Conservation (phyloP, 768 basidiomycete genomes). For the Asterophora lycoperdoides region DNA sequence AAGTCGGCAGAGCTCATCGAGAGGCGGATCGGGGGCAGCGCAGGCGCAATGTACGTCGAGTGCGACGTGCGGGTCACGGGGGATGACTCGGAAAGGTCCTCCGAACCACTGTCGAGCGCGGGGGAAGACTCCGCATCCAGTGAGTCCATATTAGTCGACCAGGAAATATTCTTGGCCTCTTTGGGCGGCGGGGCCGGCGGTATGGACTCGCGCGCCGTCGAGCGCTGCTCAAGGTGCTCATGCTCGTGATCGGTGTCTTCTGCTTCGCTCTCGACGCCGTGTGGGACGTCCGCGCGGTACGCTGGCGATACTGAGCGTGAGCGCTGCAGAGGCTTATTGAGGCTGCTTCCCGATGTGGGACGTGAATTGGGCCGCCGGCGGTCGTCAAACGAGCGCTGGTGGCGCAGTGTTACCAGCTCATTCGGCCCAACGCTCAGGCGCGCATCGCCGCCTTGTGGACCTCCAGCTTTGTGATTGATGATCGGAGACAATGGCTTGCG, state of each 20-base stretch:
- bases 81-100: slow-evolving; percentile 51
- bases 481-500: slow-evolving; percentile 9
- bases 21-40: slow-evolving; percentile 87
- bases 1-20: slow-evolving; percentile 84
- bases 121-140: slow-evolving; percentile 25
- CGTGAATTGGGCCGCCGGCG: slow-evolving; percentile 17
- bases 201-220: slow-evolving; percentile 15
- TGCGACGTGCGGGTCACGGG: slow-evolving; percentile 64
- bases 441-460: slow-evolving; percentile 14
- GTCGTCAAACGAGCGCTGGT: slow-evolving; percentile 23
- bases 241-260: slow-evolving; percentile 60
- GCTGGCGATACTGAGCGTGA: slow-evolving; percentile 57
- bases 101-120: slow-evolving; percentile 36
- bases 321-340: slow-evolving; percentile 28
- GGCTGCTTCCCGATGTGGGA: slow-evolving; percentile 26
- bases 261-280: slow-evolving; percentile 67
- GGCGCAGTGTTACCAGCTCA: slow-evolving; percentile 21
- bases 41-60: slow-evolving; percentile 81
- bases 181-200: slow-evolving; percentile 48
- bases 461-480: slow-evolving; percentile 14
- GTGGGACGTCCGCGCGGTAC: slow-evolving; percentile 66
- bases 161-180: slow-evolving; percentile 20
- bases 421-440: slow-evolving; percentile 23
- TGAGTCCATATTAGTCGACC: background rate
- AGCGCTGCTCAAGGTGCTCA: slow-evolving; percentile 35